Evolutionary conservation across 73 alveolate genomes (phyloP).

Genomic region (Symbiodinium natans): DNA sequence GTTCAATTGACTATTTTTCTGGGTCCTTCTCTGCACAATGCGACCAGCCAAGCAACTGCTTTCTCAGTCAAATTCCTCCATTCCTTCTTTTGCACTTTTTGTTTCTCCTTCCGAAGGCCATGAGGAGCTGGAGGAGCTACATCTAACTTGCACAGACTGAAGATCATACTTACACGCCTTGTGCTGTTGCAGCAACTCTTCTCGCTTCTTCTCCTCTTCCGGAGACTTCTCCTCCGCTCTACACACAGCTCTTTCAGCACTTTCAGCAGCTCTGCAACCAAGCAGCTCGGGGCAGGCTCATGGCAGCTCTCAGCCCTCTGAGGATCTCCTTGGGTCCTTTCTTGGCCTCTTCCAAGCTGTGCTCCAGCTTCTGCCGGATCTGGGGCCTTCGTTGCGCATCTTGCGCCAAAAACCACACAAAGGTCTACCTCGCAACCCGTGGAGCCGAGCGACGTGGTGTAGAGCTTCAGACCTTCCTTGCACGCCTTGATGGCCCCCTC

Average conservation of each 20-base stretch:
- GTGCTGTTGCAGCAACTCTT: slow-evolving; percentile 5
- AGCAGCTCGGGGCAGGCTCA: no score
- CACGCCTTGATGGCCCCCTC: slow-evolving; percentile 34
- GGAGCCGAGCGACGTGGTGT: no score
- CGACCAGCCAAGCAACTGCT: slow-evolving; percentile 15
- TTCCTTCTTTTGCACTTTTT: slow-evolving; percentile 17
- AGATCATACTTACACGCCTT: neutral
- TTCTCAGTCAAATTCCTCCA: neutral
- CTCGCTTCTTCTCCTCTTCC: slow-evolving; percentile 25
- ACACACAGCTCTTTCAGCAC: no score
- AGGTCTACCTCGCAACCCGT: neutral
- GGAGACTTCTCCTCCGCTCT: slow-evolving; percentile 23
- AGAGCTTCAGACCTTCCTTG: slow-evolving; percentile 37
- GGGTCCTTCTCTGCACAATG: no score
- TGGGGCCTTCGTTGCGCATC: no score
- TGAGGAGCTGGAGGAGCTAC: no score
- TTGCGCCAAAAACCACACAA: neutral
- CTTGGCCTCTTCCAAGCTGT: slow-evolving; percentile 48
- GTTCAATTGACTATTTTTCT: no score
- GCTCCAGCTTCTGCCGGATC: slow-evolving; percentile 25
- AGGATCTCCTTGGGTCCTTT: slow-evolving; percentile 51
- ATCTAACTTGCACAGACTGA: neutral
- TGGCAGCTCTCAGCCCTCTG: neutral
- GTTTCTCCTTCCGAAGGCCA: slow-evolving; percentile 13
- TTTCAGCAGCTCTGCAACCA: no score